Evolutionary conservation across 2,329 filamentous ascomycete species (phyloP), one percentile per base, ranked within the genome.

Genomic region (Fusarium bulbicola): DNA sequence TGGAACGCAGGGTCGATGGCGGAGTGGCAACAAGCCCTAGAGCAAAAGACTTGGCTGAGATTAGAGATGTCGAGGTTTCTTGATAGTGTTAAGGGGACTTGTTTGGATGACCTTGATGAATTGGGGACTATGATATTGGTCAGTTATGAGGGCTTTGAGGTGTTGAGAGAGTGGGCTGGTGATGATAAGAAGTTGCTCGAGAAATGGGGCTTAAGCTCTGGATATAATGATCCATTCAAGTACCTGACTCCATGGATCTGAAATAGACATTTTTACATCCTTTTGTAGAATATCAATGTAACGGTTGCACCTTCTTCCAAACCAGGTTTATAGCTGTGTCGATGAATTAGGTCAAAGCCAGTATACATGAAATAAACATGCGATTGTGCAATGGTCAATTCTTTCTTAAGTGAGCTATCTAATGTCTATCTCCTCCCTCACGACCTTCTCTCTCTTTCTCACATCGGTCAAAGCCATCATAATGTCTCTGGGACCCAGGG

Each of bases 21-120:
- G 0, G 32, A 52, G 18, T 37, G 49, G 49, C 49, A 26, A 12
- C 4, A 26, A 21, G 32, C 47, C 8, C 1, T 3, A 18, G 30
- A 34, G 8, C 16, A 50, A 24, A 20, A 24, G 3, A 5, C 16
- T 0, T 16, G 3, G 5, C 24, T 15, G 0, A 26, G 10, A 7
- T 3, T 36, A 2, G 14, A 36, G 9, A 52, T 36, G 32, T 52
- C 49, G 1, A 21, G 0, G 8, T 52, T 52, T 7, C 3, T 7
- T 6, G 2, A 52, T 0, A 12, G 24, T 3, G 6, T 37, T 3
- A 37, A 37, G 4, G n/a, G 18, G 3, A 4, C 1, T 52, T 7
- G 7, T 21, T 26, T 36, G 10, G 5, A 26, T 11, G 8, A 3
- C 0, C 32, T 52, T 8, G 49, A 52, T 21, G 32, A 37, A 9